phyloP scores from a whole-genome alignment of 768 basidiomycete genomes.

The Jaapia argillacea region DNA sequence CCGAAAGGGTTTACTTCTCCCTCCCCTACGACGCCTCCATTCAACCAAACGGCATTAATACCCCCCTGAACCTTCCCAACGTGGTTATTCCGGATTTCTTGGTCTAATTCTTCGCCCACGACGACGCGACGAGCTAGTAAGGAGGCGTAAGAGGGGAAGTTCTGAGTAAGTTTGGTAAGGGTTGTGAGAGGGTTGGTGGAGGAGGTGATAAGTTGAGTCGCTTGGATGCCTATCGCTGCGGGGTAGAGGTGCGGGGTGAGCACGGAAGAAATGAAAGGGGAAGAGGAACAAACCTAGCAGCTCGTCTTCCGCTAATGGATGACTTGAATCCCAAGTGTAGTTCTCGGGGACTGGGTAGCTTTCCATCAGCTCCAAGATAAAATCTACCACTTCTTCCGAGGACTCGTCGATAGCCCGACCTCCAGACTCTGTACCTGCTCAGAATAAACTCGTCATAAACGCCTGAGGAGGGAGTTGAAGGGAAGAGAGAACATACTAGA shows the following conservation, averaged over 20 bases:
- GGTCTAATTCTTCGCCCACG: constrained; percentile 34
- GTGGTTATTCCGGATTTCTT: constrained; percentile 52
- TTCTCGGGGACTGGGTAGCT: too few relatives aligned
- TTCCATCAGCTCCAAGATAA: too few relatives aligned
- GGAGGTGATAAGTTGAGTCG: constrained; percentile 63
- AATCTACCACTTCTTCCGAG: too few relatives aligned
- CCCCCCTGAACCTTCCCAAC: constrained; percentile 42
- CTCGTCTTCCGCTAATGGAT: constrained; percentile 43
- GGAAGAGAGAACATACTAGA: too few relatives aligned
- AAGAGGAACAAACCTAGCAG: constrained; percentile 42
- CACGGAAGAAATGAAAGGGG: constrained; percentile 5
- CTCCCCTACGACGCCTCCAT: constrained; percentile 53
- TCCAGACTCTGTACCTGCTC: constrained; percentile 1
- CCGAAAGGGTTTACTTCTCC: constrained; percentile 65
- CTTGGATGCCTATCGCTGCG: constrained; percentile 59
- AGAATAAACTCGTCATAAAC: too few relatives aligned
- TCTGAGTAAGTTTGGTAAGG: constrained; percentile 65
- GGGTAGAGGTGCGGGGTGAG: not conserved
- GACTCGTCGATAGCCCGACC: too few relatives aligned
- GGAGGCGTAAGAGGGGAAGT: constrained; percentile 83
- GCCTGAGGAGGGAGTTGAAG: too few relatives aligned
- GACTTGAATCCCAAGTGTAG: constrained; percentile 26
- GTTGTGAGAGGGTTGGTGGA: constrained; percentile 42
- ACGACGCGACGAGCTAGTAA: constrained; percentile 62
- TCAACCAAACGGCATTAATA: constrained; percentile 63